Evolutionary conservation across 2,329 filamentous ascomycete genomes (phyloP).

Genomic region (Elsinoe necatrix): DNA sequence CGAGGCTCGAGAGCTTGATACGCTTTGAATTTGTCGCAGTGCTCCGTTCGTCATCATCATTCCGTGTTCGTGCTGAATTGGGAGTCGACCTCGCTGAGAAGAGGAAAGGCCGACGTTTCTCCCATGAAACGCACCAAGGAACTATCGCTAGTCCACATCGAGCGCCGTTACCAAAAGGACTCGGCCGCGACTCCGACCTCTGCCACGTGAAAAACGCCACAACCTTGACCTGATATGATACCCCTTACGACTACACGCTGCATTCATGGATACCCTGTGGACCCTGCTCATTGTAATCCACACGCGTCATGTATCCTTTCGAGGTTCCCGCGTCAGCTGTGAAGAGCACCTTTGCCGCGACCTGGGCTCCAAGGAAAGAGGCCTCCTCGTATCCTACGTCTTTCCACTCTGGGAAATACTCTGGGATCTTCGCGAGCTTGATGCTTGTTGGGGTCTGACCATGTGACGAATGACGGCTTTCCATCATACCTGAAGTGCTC

Average conservation of each 20-base stretch:
- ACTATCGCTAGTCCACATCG: conserved; percentile 1
- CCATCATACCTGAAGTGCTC: conserved; percentile 27
- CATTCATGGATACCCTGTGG: conserved; percentile 56
- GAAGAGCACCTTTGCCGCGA: conserved; percentile 69
- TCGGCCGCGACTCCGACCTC: neutral
- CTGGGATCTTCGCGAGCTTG: conserved; percentile 66
- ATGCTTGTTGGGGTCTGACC: conserved; percentile 76
- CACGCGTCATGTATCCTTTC: conserved; percentile 61
- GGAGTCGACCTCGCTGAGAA: conserved; percentile 4
- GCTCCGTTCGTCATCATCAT: conserved; percentile 2
- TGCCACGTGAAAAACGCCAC: conserved; percentile 12
- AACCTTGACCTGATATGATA: neutral
- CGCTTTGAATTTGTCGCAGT: neutral
- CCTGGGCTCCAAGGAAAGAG: conserved; percentile 77
- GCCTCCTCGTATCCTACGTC: conserved; percentile 68
- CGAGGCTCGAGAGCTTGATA: neutral
- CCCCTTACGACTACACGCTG: conserved; percentile 18
- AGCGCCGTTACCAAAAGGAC: neutral
- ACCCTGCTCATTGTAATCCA: conserved; percentile 60
- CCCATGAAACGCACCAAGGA: conserved; percentile 10
- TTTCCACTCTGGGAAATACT: conserved; percentile 87
- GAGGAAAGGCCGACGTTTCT: conserved; percentile 9
- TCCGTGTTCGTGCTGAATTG: neutral
- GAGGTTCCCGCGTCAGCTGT: conserved; percentile 57
- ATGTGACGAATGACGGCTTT: conserved; percentile 53